Percentiles rank a stretch among this genome's conserved stretches.
Conservation (phyloP, 2,329 filamentous ascomycete genomes). For the Scedosporium minutisporum region DNA sequence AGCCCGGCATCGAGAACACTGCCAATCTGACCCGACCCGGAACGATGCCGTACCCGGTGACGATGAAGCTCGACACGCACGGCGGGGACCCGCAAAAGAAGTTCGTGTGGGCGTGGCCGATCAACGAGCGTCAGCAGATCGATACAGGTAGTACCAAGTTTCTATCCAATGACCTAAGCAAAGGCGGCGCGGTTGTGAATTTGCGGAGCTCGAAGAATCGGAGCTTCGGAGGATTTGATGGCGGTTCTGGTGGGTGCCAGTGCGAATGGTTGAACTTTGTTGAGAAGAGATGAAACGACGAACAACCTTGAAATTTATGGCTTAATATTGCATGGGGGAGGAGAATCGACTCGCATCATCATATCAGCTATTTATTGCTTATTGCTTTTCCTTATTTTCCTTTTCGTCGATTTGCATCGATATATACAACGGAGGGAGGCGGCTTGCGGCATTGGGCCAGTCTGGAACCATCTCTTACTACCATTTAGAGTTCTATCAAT, state of each 20-base stretch:
- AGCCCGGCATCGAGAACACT: constrained; percentile 8
- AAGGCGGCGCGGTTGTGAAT: constrained; percentile 45
- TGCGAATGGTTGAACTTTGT: constrained; percentile 48
- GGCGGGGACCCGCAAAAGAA: constrained; percentile 46
- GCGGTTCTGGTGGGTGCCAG: constrained; percentile 51
- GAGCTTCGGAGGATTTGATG: constrained; percentile 50
- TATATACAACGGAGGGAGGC: not conserved
- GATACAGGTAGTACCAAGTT: constrained; percentile 31
- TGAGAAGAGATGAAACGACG: not conserved
- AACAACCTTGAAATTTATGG: not conserved
- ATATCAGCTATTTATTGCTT: not conserved
- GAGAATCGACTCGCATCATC: not conserved
- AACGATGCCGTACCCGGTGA: constrained; percentile 55
- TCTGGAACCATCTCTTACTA: not conserved
- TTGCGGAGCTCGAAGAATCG: constrained; percentile 31
- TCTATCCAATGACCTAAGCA: constrained; percentile 38
- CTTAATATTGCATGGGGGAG: not conserved
- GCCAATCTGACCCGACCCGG: constrained; percentile 35
- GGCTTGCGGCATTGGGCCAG: not conserved
- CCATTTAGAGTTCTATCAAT: not conserved
- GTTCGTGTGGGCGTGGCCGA: constrained; percentile 42
- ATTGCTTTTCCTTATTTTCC: not conserved
- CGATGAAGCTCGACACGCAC: constrained; percentile 51
- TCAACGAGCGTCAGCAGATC: constrained; percentile 37
- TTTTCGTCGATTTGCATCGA: not conserved